Conservation (phyloP, 116 monocot genomes). For the Trichopus zeylanicus region DNA sequence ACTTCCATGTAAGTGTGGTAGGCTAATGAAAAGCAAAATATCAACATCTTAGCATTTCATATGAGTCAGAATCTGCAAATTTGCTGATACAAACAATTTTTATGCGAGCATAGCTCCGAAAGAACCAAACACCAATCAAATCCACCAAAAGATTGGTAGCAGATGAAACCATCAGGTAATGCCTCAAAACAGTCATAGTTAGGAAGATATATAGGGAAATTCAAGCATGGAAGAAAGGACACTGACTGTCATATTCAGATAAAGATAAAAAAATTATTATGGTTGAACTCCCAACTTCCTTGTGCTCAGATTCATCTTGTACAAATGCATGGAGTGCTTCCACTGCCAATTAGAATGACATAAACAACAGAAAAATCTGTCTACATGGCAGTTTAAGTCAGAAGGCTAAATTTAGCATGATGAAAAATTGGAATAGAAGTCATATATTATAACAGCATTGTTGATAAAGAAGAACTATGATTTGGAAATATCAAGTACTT, state of each 20-base stretch:
- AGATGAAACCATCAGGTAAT: conserved; percentile 92
- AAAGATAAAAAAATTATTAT: neutral
- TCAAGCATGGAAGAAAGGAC: neutral
- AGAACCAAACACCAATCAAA: conserved; percentile 95
- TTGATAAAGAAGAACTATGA: too few species aligned
- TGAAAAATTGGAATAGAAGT: neutral
- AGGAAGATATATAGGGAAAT: neutral
- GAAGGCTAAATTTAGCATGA: conserved; percentile 23
- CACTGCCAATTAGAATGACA: conserved; percentile 97
- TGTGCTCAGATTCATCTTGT: conserved; percentile 99
- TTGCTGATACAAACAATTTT: conserved; percentile 33
- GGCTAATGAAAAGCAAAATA: too few species aligned
- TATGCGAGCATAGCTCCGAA: conserved; percentile 89
- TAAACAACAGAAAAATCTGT: conserved; percentile 98
- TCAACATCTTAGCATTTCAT: too few species aligned
- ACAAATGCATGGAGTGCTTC: conserved; percentile 99
- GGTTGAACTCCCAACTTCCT: conserved; percentile 32
- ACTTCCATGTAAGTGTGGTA: too few species aligned
- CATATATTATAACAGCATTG: neutral
- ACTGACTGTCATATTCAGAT: neutral
- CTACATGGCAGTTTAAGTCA: conserved; percentile 42
- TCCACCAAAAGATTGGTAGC: conserved; percentile 96
- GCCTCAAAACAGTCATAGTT: conserved; percentile 32
- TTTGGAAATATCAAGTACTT: too few species aligned
- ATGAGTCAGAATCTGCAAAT: neutral